Conservation (phyloP, 2,329 filamentous ascomycete genomes). For the Fusarium agapanthi region DNA sequence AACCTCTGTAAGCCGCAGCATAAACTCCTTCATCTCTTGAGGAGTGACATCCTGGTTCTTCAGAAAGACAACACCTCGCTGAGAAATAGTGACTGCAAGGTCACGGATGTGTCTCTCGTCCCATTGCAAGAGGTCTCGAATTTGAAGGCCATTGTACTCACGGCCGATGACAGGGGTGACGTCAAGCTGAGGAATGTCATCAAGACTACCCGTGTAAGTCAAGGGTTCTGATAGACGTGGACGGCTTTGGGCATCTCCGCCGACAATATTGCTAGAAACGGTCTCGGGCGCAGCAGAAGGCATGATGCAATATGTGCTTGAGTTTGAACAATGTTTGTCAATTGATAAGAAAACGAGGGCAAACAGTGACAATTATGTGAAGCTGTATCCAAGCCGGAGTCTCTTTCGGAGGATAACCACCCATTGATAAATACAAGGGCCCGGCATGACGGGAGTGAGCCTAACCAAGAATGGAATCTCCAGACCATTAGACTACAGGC, state of each 20-base stretch:
- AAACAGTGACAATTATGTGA: conserved; percentile 13
- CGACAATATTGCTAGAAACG: conserved; percentile 43
- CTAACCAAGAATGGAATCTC: conserved; percentile 29
- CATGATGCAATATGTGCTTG: conserved; percentile 42
- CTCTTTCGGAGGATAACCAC: conserved; percentile 19
- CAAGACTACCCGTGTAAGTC: conserved; percentile 52
- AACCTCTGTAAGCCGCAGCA: conserved; percentile 46
- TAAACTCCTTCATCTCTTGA: conserved; percentile 50
- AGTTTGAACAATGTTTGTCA: conserved; percentile 3
- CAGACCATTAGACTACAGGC: conserved; percentile 32
- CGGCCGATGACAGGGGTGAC: conserved; percentile 61
- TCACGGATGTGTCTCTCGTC: conserved; percentile 61
- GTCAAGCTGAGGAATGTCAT: conserved; percentile 49
- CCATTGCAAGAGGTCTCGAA: conserved; percentile 46
- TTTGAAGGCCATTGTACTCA: conserved; percentile 54
- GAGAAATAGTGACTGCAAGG: conserved; percentile 59
- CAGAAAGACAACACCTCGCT: conserved; percentile 51
- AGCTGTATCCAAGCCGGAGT: conserved; percentile 25
- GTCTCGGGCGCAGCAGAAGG: conserved; percentile 44
- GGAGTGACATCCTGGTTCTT: conserved; percentile 50
- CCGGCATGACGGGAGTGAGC: neutral
- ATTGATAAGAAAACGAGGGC: conserved; percentile 3
- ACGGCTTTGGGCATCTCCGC: conserved; percentile 44
- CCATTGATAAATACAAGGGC: conserved; percentile 12
- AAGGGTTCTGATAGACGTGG: conserved; percentile 48